These are phyloP conservation scores for Sphagnum tenellum DNA, from an alignment of 225 moss, liverwort and hornwort species.

Conservation along the genomic window DNA sequence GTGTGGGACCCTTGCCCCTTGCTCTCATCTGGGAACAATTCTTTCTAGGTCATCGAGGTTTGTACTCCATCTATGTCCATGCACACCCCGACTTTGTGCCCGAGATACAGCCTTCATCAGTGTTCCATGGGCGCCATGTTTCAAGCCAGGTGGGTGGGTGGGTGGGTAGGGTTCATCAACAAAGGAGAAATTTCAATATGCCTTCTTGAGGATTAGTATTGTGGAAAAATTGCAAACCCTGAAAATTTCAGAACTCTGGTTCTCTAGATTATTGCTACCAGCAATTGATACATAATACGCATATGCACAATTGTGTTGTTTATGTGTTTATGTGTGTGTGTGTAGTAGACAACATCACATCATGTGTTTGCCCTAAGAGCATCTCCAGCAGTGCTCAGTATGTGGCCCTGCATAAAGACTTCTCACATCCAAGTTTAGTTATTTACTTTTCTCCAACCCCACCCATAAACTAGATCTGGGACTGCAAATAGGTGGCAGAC, in stretches of 20 bases:
- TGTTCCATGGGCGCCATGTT: slow-evolving; percentile 67
- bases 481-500: too few relatives aligned
- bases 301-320: neutral
- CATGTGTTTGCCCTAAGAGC: too few relatives aligned
- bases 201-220: neutral
- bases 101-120: slow-evolving; percentile 38
- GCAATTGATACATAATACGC: neutral
- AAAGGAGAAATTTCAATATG: neutral
- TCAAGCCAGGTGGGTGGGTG: slow-evolving; percentile 57
- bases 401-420: too few relatives aligned
- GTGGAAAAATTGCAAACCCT: neutral
- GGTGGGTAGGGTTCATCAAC: neutral
- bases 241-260: neutral
- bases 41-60: slow-evolving; percentile 42
- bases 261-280: neutral
- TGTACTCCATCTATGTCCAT: slow-evolving; percentile 64
- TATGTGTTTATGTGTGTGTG: too few relatives aligned
- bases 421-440: too few relatives aligned
- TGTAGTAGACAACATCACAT: too few relatives aligned
- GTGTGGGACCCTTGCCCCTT: slow-evolving; percentile 64
- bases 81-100: slow-evolving; percentile 49
- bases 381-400: too few relatives aligned
- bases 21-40: slow-evolving; percentile 68
- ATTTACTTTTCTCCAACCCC: too few relatives aligned
- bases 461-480: too few relatives aligned